Base-by-base conservation (phyloP, 495 filamentous ascomycete species). In the Oleoguttula mirabilis region DNA sequence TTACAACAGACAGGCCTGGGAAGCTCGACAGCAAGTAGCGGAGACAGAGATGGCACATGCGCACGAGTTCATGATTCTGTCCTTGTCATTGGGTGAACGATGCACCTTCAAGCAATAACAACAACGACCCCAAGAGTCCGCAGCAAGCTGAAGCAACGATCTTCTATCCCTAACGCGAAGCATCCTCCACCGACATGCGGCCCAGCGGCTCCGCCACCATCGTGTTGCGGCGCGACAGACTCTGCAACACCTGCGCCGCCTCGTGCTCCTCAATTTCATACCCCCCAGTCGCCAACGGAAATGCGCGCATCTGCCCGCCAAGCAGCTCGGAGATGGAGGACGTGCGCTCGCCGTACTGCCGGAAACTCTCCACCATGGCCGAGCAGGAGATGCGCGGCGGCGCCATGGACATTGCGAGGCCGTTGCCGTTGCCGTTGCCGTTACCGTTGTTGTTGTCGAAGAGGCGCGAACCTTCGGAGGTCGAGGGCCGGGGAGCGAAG, bases 181-280 rank as follows among this genome's bases (percentile, higher is more conserved):
- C n/a, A n/a, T n/a, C n/a, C n/a, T n/a, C n/a, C n/a, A n/a, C n/a
- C n/a, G n/a, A n/a, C n/a, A n/a, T n/a, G n/a, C n/a, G n/a, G n/a
- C n/a, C n/a, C n/a, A n/a, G n/a, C n/a, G n/a, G n/a, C n/a, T n/a
- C n/a, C n/a, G n/a, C n/a, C n/a, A 37, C 21, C 15, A 37, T 14
- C 14, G 35, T 37, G 17, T 21, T 37, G 14, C 35, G 15, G 14
- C 35, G 11, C 35, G 35, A 37, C 35, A 42, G 28, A 4, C n/a
- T 33, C 12, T 36, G 16, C 41, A 44, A 28, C 19, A 28, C 41
- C 32, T 44, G 5, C 31, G 41, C 41, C 21, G 41, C 41, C 32
- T 44, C 31, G 27, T 28, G 41, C 32, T 44, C 31, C 10, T 35
- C 20, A 27, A 44, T 19, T 12, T 44, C 31, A 23, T 22, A 44